Base-by-base conservation (phyloP, 2,329 filamentous ascomycete species). In the Ophiostoma himal-ulmi region DNA sequence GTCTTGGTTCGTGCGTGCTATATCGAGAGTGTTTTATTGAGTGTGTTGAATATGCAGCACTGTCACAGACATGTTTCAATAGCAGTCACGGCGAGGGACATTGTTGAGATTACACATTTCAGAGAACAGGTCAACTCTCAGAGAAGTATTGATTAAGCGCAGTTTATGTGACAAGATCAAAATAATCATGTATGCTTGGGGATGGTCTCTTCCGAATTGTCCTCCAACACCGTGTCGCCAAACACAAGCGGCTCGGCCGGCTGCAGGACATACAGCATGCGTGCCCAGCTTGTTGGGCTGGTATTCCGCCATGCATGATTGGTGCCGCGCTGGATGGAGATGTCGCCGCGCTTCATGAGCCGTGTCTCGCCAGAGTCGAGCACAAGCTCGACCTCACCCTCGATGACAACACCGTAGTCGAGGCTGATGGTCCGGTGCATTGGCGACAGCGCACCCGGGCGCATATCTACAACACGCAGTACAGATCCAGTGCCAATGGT, bases 321-420 rank as follows among this genome's bases (percentile, higher is more conserved):
- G 8, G 81, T 83, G 4, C 76, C 82, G 67, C 83, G 76, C 75
- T 84, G 82, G 20, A 84, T 79, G 17, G 79, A 78, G n/a, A 83
- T 76, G 74, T 84, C 82, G 1, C 83, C 83, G 57, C 78, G 77
- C 68, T 78, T 74, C 78, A 84, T 76, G 7, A 77, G 60, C 22
- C 77, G 76, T 60, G 71, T 77, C 67, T 81, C 81, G 4, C 82
- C 82, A 36, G 79, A 79, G 72, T 84, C 83, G 8, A 84, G 73
- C 5, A 80, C 52, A 76, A 83, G 77, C 74, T 69, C 68, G 26
- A 69, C 57, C 57, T 44, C 39, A 26, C 37, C 68, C 36, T 69
- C 68, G 5, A 70, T 44, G 13, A 67, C 79, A 37, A 83, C 77
- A 1, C 81, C 82, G 70, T 74, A 75, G 70, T 75, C 74, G 11